Conservation (phyloP, 2,329 filamentous ascomycete species). For the Diaporthe ilicicola region DNA sequence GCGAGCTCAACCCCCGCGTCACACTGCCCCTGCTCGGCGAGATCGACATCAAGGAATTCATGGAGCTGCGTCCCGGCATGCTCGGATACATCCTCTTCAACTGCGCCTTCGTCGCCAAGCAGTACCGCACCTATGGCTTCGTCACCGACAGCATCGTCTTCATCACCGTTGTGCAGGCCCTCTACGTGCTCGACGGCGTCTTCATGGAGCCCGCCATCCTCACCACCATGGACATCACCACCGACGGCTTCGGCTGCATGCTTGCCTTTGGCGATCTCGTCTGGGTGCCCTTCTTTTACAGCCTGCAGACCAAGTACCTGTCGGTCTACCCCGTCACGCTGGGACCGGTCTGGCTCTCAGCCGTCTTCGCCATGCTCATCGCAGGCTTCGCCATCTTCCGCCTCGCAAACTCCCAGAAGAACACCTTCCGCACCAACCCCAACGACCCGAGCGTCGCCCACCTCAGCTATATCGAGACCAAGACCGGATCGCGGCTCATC, state of each 20-base stretch:
- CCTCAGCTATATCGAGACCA: slow-evolving; percentile 86
- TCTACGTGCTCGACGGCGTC: slow-evolving; percentile 86
- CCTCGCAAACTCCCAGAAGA: slow-evolving; percentile 93
- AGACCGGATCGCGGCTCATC: slow-evolving; percentile 81
- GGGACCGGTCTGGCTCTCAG: slow-evolving; percentile 70
- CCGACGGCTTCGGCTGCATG: slow-evolving; percentile 96
- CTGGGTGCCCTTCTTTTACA: slow-evolving; percentile 93
- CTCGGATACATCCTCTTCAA: slow-evolving; percentile 89
- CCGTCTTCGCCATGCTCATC: slow-evolving; percentile 72
- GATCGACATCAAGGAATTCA: slow-evolving; percentile 89
- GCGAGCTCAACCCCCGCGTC: slow-evolving; percentile 90
- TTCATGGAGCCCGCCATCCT: slow-evolving; percentile 90
- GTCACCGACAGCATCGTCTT: slow-evolving; percentile 88
- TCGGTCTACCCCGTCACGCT: slow-evolving; percentile 83
- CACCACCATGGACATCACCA: slow-evolving; percentile 94
- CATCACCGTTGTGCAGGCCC: slow-evolving; percentile 76
- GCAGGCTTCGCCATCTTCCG: slow-evolving; percentile 93
- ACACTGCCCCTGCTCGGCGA: slow-evolving; percentile 81
- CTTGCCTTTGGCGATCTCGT: slow-evolving; percentile 89
- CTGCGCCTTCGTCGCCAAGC: slow-evolving; percentile 83
- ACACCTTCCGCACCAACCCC: slow-evolving; percentile 89
- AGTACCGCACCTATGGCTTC: slow-evolving; percentile 85
- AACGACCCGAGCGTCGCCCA: slow-evolving; percentile 80
- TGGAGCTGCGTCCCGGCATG: slow-evolving; percentile 91
- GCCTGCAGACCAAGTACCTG: slow-evolving; percentile 84